These are phyloP conservation scores for Solanum corneliomulleri DNA, from an alignment of 257 asterid species.

Conservation along the genomic window DNA sequence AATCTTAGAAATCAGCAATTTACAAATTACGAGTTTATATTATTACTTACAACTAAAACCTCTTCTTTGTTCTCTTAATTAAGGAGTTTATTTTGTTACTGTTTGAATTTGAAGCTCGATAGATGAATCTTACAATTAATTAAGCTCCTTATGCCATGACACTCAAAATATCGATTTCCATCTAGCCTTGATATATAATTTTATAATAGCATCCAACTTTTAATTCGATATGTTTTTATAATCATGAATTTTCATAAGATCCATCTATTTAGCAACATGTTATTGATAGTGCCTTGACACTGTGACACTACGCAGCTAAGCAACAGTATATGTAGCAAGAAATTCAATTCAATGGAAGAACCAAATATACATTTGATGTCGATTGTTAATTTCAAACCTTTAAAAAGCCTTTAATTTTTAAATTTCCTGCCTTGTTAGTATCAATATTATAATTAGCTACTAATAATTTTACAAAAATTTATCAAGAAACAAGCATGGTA, in stretches of 20 bases:
- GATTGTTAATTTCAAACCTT: neutral
- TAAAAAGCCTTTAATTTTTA: neutral
- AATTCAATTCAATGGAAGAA: neutral
- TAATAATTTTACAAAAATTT: neutral
- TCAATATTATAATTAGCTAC: neutral
- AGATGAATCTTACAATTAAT: neutral
- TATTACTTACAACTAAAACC: neutral
- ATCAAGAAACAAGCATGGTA: neutral
- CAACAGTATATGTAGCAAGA: neutral
- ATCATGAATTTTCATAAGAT: too few species aligned
- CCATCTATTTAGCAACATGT: neutral
- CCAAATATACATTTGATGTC: neutral
- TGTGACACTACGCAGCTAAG: neutral
- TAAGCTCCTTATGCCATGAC: rapidly evolving
- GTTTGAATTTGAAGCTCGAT: neutral
- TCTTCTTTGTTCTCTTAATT: neutral
- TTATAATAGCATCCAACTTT: too few species aligned
- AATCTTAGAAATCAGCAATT: neutral
- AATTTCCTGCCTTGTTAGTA: neutral
- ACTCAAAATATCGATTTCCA: too few species aligned
- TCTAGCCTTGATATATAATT: rapidly evolving
- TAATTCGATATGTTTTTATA: too few species aligned
- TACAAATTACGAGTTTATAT: neutral
- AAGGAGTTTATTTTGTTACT: neutral
- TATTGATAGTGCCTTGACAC: neutral